Conservation (phyloP, 192 early-diverging fungal species). For the Lobosporangium transversale region DNA sequence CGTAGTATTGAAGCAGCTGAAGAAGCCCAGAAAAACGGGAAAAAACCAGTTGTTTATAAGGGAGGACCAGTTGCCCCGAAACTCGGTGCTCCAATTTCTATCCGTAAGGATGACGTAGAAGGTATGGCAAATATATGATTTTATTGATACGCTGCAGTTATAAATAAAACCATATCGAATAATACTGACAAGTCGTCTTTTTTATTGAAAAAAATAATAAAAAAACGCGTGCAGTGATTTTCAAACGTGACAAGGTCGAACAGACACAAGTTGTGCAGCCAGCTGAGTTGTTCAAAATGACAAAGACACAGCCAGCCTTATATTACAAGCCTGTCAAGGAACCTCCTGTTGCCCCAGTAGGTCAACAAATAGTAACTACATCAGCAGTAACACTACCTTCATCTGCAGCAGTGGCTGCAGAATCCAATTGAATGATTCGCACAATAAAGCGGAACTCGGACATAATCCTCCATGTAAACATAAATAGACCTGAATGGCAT, state of each 20-base stretch:
- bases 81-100: slow-evolving; percentile 4
- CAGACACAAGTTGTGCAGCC: slow-evolving; percentile 28
- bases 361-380: background rate
- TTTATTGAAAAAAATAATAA: too few relatives aligned
- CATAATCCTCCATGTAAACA: too few relatives aligned
- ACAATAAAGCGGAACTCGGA: background rate
- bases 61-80: slow-evolving; percentile 5
- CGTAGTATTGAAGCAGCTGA: slow-evolving; percentile 27
- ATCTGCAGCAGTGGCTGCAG: background rate
- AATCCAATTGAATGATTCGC: background rate
- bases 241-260: slow-evolving; percentile 12
- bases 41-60: slow-evolving; percentile 28
- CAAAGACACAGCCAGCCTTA: slow-evolving; percentile 30
- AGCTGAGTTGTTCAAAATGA: slow-evolving; percentile 33
- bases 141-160: background rate
- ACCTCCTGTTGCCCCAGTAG: slow-evolving; percentile 7
- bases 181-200: too few relatives aligned
- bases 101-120: slow-evolving; percentile 12
- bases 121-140: slow-evolving; percentile 7
- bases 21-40: slow-evolving; percentile 28
- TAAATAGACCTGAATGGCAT: too few relatives aligned
- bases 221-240: slow-evolving; percentile 18
- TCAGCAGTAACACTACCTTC: background rate
- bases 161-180: too few relatives aligned
- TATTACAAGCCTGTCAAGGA: slow-evolving; percentile 47